phyloP scores from a whole-genome alignment of 2,329 filamentous ascomycete species.

The Botryotinia calthae region DNA sequence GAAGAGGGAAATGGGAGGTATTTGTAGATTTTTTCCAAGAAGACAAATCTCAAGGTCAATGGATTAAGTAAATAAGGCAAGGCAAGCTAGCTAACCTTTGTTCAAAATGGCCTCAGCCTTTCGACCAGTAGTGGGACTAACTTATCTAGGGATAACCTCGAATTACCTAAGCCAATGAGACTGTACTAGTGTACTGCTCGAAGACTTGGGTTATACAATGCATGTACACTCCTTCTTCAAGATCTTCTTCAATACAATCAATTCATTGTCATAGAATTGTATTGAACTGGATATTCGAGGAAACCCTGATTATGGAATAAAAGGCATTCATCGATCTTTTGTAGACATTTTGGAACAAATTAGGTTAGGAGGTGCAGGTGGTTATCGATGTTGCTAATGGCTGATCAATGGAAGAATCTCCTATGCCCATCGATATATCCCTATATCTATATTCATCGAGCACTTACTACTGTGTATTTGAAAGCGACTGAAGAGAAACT shows the following conservation, averaged over 20 bases:
- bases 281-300: background rate
- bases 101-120: constrained; percentile 23
- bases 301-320: background rate
- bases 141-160: background rate
- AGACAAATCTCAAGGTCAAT: constrained; percentile 6
- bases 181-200: background rate
- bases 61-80: constrained; percentile 2
- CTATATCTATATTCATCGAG: background rate
- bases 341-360: background rate
- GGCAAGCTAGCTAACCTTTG: constrained; percentile 17
- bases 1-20: background rate
- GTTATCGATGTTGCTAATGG: background rate
- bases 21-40: constrained; percentile 1
- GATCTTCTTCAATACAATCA: background rate
- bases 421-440: background rate
- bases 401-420: background rate
- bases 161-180: constrained; percentile 12
- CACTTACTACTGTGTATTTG: background rate
- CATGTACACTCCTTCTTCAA: background rate
- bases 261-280: background rate
- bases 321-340: background rate
- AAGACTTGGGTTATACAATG: background rate
- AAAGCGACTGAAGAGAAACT: background rate
- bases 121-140: background rate
- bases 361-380: background rate